phyloP scores from a whole-genome alignment of 2,329 filamentous ascomycete genomes.

The Cordyceps cicadae region DNA sequence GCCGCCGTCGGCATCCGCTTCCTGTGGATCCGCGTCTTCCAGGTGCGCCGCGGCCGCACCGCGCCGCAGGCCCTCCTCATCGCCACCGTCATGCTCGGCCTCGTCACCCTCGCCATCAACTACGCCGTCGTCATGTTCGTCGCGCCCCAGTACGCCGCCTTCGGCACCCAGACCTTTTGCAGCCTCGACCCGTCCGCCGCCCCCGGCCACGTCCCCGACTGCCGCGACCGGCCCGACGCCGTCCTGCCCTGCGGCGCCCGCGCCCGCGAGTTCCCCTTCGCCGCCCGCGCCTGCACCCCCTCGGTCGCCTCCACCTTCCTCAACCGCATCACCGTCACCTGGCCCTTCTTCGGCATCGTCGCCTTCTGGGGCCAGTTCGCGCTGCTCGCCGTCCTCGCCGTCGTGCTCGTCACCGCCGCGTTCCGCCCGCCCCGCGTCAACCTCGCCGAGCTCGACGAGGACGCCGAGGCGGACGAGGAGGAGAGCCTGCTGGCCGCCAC shows the following conservation, averaged over 20 bases:
- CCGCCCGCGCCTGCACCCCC: slow-evolving; percentile 77
- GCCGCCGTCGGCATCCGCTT: slow-evolving; percentile 87
- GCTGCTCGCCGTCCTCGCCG: slow-evolving; percentile 74
- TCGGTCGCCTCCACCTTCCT: slow-evolving; percentile 87
- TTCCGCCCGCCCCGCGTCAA: slow-evolving; percentile 74
- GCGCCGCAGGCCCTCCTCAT: slow-evolving; percentile 86
- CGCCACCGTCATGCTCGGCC: slow-evolving; percentile 80
- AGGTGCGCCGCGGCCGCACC: slow-evolving; percentile 80
- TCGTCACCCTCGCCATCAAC: slow-evolving; percentile 86
- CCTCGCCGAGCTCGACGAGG: slow-evolving; percentile 71
- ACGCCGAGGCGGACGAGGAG: slow-evolving; percentile 86
- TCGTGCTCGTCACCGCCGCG: slow-evolving; percentile 71
- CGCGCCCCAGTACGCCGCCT: slow-evolving; percentile 92
- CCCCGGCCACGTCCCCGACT: slow-evolving; percentile 61
- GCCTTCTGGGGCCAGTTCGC: slow-evolving; percentile 94
- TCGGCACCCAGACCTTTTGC: slow-evolving; percentile 91
- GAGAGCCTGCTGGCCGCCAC: slow-evolving; percentile 84
- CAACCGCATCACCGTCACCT: slow-evolving; percentile 86
- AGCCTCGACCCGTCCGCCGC: slow-evolving; percentile 56
- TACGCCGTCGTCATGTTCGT: slow-evolving; percentile 88
- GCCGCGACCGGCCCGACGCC: slow-evolving; percentile 59
- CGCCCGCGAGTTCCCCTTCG: slow-evolving; percentile 58
- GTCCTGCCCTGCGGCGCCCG: slow-evolving; percentile 83
- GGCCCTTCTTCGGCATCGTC: slow-evolving; percentile 88
- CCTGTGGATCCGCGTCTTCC: slow-evolving; percentile 89